Evolutionary conservation across 1,284 basidiomycete species (phyloP), one percentile per base, ranked within the genome.

Genomic region (Peniophora sp.): DNA sequence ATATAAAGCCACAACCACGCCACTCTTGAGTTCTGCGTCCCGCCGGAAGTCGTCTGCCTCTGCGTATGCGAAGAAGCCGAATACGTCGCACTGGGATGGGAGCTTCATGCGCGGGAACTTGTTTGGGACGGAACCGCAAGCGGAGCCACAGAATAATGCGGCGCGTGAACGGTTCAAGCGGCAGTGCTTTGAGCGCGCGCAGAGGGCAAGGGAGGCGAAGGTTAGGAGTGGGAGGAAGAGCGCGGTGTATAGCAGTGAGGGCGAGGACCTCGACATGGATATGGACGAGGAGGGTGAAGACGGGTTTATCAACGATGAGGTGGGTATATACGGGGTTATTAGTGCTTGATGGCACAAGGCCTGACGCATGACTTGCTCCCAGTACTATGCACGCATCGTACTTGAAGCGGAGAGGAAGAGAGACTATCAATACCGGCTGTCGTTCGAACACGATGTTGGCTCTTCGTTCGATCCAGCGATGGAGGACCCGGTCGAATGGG

Each of bases 391-490:
- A 23, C 73, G 85, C 45, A 81, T 87, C 24, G 69, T 87, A 61
- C 66, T 70, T 8, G 78, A 74, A 55, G 66, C 75, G 17, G 72
- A 70, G 39, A 67, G 72, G 11, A 80, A 75, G 56, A 60, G 64
- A 20, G 66, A 62, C 2, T 75, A 85, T 58, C 61, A 69, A 0
- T 85, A 80, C 56, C 72, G 74, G 6, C 58, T 83, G 1, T 85
- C 82, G 2, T 87, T 81, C 56, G 71, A 76, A 24, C 60, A 67
- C n/a, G 83, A 87, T 53, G 83, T 87, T 5, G 84, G 85, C 8
- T 85, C 83, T 14, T 86, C 85, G 1, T 76, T 84, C 52, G 85
- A 87, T 59, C 85, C 85, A 3, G 76, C 79, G 57, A 65, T 85
- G 60, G 82, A 86, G 36, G 81, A 86, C 54, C 63, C 76, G 2